These are phyloP conservation scores for Rosa lucieae DNA, from an alignment of 306 rosid species.

Conservation along the genomic window DNA sequence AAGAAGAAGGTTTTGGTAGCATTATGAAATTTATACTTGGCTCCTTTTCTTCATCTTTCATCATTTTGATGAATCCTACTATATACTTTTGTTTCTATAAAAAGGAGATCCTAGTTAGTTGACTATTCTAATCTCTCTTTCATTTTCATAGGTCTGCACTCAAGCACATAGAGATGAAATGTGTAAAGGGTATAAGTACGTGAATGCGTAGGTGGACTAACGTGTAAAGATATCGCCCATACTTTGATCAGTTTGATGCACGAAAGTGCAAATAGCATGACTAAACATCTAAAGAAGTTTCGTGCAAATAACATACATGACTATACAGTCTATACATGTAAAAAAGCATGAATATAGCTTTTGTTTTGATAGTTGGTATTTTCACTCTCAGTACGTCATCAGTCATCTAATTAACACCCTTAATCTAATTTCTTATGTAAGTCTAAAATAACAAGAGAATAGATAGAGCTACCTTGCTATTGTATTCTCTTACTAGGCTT, in stretches of 20 bases:
- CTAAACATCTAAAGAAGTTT: background rate
- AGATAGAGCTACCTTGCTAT: background rate
- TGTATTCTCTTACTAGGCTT: no score
- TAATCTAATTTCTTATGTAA: background rate
- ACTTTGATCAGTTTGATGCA: background rate
- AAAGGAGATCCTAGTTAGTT: conserved; percentile 42
- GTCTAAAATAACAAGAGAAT: background rate
- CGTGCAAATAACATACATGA: background rate
- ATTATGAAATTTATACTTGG: conserved; percentile 23
- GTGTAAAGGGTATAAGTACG: conserved; percentile 29
- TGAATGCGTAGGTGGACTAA: conserved; percentile 11
- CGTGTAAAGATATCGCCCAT: background rate
- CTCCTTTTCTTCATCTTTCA: conserved; percentile 35
- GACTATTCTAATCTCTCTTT: conserved; percentile 43
- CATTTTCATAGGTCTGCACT: conserved; percentile 28
- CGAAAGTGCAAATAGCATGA: background rate
- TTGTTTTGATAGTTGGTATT: background rate
- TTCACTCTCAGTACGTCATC: background rate
- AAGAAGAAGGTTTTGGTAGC: conserved; percentile 26
- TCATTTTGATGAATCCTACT: conserved; percentile 48
- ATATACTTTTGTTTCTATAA: conserved; percentile 33
- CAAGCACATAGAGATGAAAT: conserved; percentile 34
- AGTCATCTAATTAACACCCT: background rate
- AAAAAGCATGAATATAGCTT: background rate
- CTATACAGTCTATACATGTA: background rate